Evolutionary conservation across 2,329 filamentous ascomycete genomes (phyloP).

Genomic region (Orbilia oligospora): DNA sequence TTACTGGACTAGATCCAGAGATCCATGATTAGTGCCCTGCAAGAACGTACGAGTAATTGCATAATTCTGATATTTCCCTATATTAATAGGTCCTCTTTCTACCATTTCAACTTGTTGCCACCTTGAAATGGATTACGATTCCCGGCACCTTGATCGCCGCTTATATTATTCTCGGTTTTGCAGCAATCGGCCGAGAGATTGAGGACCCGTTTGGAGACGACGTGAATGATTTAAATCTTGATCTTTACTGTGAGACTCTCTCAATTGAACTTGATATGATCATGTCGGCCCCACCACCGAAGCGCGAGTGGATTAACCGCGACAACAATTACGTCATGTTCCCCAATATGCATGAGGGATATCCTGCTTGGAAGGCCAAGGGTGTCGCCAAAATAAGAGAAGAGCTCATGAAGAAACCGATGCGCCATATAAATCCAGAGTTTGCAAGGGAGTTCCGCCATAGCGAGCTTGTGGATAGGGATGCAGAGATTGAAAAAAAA

Average conservation of each 20-base stretch:
- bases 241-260: constrained; percentile 81
- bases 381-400: constrained; percentile 68
- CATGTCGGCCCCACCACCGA: constrained; percentile 22
- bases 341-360: constrained; percentile 69
- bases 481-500: constrained; percentile 35
- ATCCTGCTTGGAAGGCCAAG: constrained; percentile 70
- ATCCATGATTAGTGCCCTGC: constrained; percentile 66
- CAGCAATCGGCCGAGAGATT: constrained; percentile 78
- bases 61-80: no score
- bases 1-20: constrained; percentile 77
- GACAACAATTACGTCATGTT: constrained; percentile 67
- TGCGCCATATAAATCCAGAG: constrained; percentile 35
- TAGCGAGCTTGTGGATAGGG: constrained; percentile 22
- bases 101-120: constrained; percentile 81
- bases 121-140: constrained; percentile 81
- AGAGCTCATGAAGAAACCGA: constrained; percentile 47
- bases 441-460: constrained; percentile 36
- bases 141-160: constrained; percentile 79
- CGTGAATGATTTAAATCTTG: constrained; percentile 84
- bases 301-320: constrained; percentile 24
- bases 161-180: constrained; percentile 75
- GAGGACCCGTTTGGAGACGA: constrained; percentile 88
- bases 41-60: no score
- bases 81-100: constrained; percentile 69
- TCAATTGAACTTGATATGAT: constrained; percentile 66